Evolutionary conservation across 495 filamentous ascomycete genomes (phyloP), one percentile per base, ranked within the genome.

Genomic region (Penicillium ochrochloron): DNA sequence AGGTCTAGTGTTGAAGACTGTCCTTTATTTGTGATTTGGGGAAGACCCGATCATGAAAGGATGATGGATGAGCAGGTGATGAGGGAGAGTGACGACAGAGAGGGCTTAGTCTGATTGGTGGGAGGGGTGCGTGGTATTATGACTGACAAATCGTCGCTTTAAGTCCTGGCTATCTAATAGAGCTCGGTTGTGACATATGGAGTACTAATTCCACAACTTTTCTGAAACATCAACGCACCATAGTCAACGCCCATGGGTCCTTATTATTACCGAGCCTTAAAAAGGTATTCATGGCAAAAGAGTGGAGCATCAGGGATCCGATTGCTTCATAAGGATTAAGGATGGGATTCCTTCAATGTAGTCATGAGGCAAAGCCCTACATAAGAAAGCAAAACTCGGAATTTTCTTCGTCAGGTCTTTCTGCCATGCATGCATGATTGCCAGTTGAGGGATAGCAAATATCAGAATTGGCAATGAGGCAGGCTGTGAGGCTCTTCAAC

Each of bases 51-150:
- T 14, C 14, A 7, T 44, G 37, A 42, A 51, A 64, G 44, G 41
- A n/a, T 61, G 50, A 61, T 53, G 29, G 42, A 58, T 21, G 31
- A 42, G 66, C 59, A 60, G 60, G 41, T 31, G 56, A 60, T 48
- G 44, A 48, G 21, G 44, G 44, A 25, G 44, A 62, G 65, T 68
- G 60, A 71, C 44, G 66, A 69, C 35, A 52, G 57, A 29, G 23
- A 31, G n/a, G 1, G 21, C 41, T 19, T 27, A 12, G 31, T 52
- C 25, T 65, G 19, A 68, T 70, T 70, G 68, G 68, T 29, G 14
- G 55, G 23, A 14, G 19, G 57, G 59, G 61, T 70, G 52, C 68
- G 65, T 70, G 65, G 44, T 11, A 11, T 0, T n/a, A 31, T 17
- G 0, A 7, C 19, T 0, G 11, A 3, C 3, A 3, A 2, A 11